Evolutionary conservation across 164 flowering plant genomes (phyloP), one percentile per base, ranked within the genome.

Genomic region (Piper longum): DNA sequence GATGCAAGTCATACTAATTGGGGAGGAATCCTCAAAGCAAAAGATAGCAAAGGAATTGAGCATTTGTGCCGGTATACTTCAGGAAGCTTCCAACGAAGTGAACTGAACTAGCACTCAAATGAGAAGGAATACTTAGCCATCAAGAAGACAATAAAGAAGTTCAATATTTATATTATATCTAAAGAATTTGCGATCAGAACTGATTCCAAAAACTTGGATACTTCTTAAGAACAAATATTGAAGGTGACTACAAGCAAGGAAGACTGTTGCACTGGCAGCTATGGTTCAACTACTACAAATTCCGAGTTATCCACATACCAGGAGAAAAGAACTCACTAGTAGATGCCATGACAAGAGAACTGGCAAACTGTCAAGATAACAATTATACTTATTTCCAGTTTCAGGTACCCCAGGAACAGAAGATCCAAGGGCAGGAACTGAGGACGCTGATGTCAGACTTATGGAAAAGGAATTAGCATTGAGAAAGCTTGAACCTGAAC

Each of bases 121-220:
- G 68, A 65, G 26, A 65, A 65, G 8, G 68, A 66, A 16, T 12
- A 57, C 17, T n/a, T 66, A 4, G 62, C 68, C 3, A 14, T 66
- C 41, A 56, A 13, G 17, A 14, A 18, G 8, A 56, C 59, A 7
- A 56, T 56, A 13, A 56, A 56, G 17, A n/a, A 12, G 8, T 56
- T 14, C 17, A 18, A 56, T 7, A n/a, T 12, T 56, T 56, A 56
- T 18, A 16, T 56, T n/a, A 9, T 1, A 51, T n/a, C 59, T 13
- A 56, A 56, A 56, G 18, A n/a, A 56, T 56, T 1, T n/a, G 17
- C 1, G 1, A n/a, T 2, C 18, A 56, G 59, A n/a, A n/a, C 59
- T 56, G 59, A 56, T n/a, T 13, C 7, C 59, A 56, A 12, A 51
- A 51, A 51, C 16, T 9, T 51, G 16, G 54, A 8, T 51, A 51